A percentile compares a stretch with the other conserved stretches of the same genome.
These are phyloP conservation scores for Schwanniomyces etchellsii DNA, from an alignment of 1,139 yeast species.

Conservation along the genomic window DNA sequence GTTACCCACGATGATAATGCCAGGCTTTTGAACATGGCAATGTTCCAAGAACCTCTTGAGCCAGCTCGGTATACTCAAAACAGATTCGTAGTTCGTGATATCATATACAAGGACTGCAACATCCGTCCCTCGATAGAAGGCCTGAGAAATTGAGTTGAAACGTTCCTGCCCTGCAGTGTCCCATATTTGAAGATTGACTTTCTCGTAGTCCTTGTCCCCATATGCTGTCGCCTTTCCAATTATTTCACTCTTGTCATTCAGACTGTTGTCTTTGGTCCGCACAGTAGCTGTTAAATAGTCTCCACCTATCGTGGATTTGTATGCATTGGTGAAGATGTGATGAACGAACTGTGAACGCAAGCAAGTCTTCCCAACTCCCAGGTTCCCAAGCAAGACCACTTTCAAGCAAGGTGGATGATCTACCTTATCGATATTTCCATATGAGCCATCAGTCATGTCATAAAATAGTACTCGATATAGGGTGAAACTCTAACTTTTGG, in stretches of 20 bases:
- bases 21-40: constrained; percentile 46
- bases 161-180: constrained; percentile 68
- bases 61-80: constrained; percentile 49
- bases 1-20: constrained; percentile 52
- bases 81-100: constrained; percentile 49
- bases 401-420: constrained; percentile 30
- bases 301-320: constrained; percentile 59
- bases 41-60: constrained; percentile 43
- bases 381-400: constrained; percentile 55
- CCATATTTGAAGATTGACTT: constrained; percentile 51
- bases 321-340: constrained; percentile 52
- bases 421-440: constrained; percentile 1
- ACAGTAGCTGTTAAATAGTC: constrained; percentile 50
- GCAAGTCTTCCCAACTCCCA: constrained; percentile 61
- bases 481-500: too few species aligned
- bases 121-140: constrained; percentile 59
- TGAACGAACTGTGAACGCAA: constrained; percentile 54
- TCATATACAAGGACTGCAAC: constrained; percentile 55
- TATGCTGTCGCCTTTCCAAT: constrained; percentile 1
- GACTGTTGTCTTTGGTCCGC: background rate
- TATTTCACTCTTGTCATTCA: background rate
- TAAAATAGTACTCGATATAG: too few species aligned
- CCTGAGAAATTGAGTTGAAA: constrained; percentile 53
- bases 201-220: constrained; percentile 4
- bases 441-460: constrained; percentile 1